A percentile compares a stretch with the other conserved stretches of the same genome.
Conservation (phyloP, 2,329 filamentous ascomycete genomes). For the Aspergillus luchuensis region DNA sequence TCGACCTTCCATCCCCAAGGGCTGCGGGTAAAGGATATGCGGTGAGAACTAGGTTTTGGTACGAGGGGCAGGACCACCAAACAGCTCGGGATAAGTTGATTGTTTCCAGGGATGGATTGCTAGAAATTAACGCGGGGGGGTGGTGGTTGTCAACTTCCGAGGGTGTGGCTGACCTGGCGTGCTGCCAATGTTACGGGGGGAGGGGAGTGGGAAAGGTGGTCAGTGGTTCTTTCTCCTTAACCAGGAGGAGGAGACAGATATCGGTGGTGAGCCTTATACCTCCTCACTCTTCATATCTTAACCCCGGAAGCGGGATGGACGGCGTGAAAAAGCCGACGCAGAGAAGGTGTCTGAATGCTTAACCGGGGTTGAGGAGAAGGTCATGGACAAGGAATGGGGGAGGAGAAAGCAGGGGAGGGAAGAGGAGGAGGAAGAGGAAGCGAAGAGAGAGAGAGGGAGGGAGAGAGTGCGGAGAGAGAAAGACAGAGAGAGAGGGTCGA, state of each 20-base stretch:
- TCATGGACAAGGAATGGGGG: background rate
- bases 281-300: slow-evolving; percentile 3
- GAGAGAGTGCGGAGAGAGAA: background rate
- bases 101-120: background rate
- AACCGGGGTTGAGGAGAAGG: background rate
- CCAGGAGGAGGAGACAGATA: slow-evolving; percentile 8
- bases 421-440: slow-evolving; percentile 4
- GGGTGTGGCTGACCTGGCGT: slow-evolving; percentile 11
- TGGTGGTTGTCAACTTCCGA: background rate
- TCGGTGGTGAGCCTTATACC: background rate
- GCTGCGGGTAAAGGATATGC: slow-evolving; percentile 7
- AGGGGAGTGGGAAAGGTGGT: background rate
- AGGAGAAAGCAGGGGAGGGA: background rate
- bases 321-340: slow-evolving; percentile 1
- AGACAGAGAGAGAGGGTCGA: slow-evolving; percentile 14
- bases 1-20: slow-evolving; percentile 32
- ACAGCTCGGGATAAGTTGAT: background rate
- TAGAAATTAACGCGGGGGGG: slow-evolving; percentile 8
- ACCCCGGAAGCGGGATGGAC: background rate
- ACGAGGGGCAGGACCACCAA: background rate
- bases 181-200: slow-evolving; percentile 1
- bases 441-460: slow-evolving; percentile 1
- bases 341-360: background rate
- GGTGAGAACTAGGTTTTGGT: background rate
- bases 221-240: slow-evolving; percentile 6